Evolutionary conservation across 768 basidiomycete genomes (phyloP).

Genomic region (Termitomyces sp.): DNA sequence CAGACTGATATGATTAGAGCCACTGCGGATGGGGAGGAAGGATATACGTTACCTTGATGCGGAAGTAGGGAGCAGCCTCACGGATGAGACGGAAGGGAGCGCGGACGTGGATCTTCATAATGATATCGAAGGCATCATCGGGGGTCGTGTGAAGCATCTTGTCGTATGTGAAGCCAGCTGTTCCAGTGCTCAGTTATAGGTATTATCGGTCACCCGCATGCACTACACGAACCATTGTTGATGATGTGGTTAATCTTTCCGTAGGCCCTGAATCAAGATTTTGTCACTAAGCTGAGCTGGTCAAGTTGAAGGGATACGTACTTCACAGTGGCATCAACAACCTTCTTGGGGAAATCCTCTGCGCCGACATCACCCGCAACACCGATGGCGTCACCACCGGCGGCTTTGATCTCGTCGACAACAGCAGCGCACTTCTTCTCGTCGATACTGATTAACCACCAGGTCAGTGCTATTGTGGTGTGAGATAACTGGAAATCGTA

Average conservation of each 20-base stretch:
- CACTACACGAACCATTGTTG: constrained; percentile 59
- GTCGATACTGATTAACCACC: constrained; percentile 55
- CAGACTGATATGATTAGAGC: constrained; percentile 32
- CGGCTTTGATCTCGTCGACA: constrained; percentile 66
- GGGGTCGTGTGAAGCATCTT: constrained; percentile 87
- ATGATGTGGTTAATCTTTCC: constrained; percentile 87
- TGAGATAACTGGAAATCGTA: constrained; percentile 5
- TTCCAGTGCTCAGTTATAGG: neutral
- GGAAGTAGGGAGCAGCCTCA: constrained; percentile 82
- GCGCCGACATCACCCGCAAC: constrained; percentile 81
- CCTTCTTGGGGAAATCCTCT: constrained; percentile 77
- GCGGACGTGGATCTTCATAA: constrained; percentile 80
- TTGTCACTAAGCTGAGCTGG: neutral
- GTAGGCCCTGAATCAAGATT: constrained; percentile 48
- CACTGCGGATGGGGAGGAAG: neutral
- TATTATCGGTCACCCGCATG: neutral
- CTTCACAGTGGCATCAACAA: constrained; percentile 74
- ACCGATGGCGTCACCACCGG: constrained; percentile 70
- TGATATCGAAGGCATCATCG: constrained; percentile 79
- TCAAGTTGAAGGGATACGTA: constrained; percentile 32
- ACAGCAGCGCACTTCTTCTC: constrained; percentile 63
- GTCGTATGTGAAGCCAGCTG: constrained; percentile 78
- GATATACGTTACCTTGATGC: constrained; percentile 52
- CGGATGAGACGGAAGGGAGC: constrained; percentile 85
- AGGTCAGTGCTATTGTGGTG: neutral